These are phyloP conservation scores for Kluyveromyces starmeri DNA, from an alignment of 805 yeast species.

Conservation along the genomic window DNA sequence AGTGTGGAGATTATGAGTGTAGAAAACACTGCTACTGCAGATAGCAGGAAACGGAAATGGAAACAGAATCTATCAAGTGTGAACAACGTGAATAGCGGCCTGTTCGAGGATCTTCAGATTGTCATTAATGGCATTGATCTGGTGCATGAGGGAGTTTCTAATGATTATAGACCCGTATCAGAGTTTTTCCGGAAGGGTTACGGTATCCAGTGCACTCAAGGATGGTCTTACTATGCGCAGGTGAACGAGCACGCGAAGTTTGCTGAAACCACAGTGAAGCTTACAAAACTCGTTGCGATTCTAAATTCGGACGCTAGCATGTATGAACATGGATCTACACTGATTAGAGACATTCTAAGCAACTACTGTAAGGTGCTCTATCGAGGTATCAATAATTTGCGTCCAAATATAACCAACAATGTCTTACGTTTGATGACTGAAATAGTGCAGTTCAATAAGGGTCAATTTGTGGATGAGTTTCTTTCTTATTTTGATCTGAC, in stretches of 20 bases:
- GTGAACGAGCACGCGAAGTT: conserved; percentile 44
- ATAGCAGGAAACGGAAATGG: conserved; percentile 5
- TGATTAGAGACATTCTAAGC: conserved; percentile 42
- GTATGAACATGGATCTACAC: conserved; percentile 14
- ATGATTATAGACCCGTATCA: conserved; percentile 20
- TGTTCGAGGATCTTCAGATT: conserved; percentile 19
- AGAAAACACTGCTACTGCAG: neutral
- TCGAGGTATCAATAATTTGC: conserved; percentile 51
- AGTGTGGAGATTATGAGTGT: too few species aligned
- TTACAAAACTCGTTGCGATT: conserved; percentile 32
- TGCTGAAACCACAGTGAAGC: conserved; percentile 34
- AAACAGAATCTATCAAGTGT: conserved; percentile 12
- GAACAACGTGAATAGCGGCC: conserved; percentile 22
- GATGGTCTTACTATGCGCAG: conserved; percentile 41
- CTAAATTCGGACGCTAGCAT: conserved; percentile 14
- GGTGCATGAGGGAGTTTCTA: conserved; percentile 12
- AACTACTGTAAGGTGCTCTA: conserved; percentile 56
- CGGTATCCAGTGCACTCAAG: conserved; percentile 32
- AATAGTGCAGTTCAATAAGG: conserved; percentile 41
- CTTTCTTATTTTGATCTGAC: conserved; percentile 61
- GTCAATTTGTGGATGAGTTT: conserved; percentile 47
- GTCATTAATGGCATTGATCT: conserved; percentile 14
- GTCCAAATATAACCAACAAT: conserved; percentile 54
- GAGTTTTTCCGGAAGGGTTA: conserved; percentile 31
- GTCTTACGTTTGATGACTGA: conserved; percentile 47